A percentile compares a stretch with the other conserved stretches of the same genome.
phyloP scores from a whole-genome alignment of 1,284 basidiomycete species.

The Meripilus lineatus region DNA sequence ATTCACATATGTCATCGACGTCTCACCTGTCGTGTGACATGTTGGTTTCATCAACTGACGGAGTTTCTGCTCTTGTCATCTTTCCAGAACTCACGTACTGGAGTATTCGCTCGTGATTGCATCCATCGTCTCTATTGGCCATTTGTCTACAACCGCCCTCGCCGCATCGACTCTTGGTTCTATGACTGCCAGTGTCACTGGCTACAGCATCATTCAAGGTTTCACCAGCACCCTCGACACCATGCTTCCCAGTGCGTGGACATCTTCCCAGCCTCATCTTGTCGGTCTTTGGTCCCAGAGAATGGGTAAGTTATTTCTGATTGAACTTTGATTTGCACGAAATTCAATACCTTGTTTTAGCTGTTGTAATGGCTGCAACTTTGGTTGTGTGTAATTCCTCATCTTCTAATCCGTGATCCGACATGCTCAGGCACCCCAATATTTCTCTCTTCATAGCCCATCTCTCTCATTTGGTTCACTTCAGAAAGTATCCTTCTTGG shows the following conservation, averaged over 20 bases:
- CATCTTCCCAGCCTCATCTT: constrained; percentile 73
- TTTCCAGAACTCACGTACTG: constrained; percentile 60
- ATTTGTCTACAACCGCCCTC: constrained; percentile 77
- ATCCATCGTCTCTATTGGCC: constrained; percentile 80
- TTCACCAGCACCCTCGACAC: constrained; percentile 86
- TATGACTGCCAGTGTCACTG: constrained; percentile 79
- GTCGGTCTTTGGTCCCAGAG: constrained; percentile 91
- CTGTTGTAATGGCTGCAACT: constrained; percentile 58
- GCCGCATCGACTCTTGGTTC: constrained; percentile 84
- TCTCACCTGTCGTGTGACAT: no score
- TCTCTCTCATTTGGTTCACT: constrained; percentile 73
- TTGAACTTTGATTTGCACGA: not conserved
- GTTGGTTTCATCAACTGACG: not conserved
- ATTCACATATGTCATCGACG: not conserved
- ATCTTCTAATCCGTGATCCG: constrained; percentile 1
- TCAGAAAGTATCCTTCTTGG: constrained; percentile 74
- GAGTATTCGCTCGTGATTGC: constrained; percentile 74
- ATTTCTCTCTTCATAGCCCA: constrained; percentile 55
- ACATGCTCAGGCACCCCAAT: not conserved
- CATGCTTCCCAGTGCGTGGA: constrained; percentile 88
- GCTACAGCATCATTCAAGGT: constrained; percentile 78
- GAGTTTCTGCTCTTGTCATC: not conserved
- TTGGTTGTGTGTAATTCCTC: constrained; percentile 44
- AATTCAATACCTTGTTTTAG: constrained; percentile 30
- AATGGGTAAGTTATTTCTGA: constrained; percentile 53